Conservation (phyloP, 768 basidiomycete species). For the Pulveroboletus ravenelii region DNA sequence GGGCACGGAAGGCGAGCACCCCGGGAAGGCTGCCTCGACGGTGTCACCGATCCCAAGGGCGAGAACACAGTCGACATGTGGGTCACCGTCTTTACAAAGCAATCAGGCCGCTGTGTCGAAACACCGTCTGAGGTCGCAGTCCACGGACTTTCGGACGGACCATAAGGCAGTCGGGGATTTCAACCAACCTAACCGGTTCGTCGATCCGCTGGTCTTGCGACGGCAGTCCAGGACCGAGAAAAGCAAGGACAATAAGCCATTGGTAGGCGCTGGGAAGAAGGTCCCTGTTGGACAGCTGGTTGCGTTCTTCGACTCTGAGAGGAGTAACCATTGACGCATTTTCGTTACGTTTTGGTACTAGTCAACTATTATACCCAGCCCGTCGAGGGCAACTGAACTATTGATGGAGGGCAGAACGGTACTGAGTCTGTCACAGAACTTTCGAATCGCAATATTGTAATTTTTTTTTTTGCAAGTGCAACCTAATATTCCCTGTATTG, state of each 20-base stretch:
- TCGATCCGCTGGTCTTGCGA: constrained; percentile 71
- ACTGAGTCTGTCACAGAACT: too few species aligned
- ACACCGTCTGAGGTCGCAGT: constrained; percentile 37
- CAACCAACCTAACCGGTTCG: constrained; percentile 43
- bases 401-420: too few species aligned
- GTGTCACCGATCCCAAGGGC: constrained; percentile 26
- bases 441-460: too few species aligned
- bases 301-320: constrained; percentile 69
- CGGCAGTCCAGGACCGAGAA: constrained; percentile 52
- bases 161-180: constrained; percentile 12
- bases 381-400: too few species aligned
- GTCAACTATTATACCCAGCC: too few species aligned
- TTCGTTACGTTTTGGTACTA: background rate
- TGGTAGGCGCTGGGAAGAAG: constrained; percentile 44
- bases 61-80: constrained; percentile 61
- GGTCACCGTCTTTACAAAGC: constrained; percentile 28
- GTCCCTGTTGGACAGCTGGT: constrained; percentile 73
- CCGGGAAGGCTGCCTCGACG: constrained; percentile 7
- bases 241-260: constrained; percentile 38
- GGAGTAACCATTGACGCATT: constrained; percentile 1
- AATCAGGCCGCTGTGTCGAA: constrained; percentile 23
- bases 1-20: constrained; percentile 21
- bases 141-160: constrained; percentile 31
- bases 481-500: too few species aligned
- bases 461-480: too few species aligned